A percentile compares a stretch with the other conserved stretches of the same genome.
Evolutionary conservation across 106 monocot species (phyloP).

Genomic region (Platanthera zijinensis): DNA sequence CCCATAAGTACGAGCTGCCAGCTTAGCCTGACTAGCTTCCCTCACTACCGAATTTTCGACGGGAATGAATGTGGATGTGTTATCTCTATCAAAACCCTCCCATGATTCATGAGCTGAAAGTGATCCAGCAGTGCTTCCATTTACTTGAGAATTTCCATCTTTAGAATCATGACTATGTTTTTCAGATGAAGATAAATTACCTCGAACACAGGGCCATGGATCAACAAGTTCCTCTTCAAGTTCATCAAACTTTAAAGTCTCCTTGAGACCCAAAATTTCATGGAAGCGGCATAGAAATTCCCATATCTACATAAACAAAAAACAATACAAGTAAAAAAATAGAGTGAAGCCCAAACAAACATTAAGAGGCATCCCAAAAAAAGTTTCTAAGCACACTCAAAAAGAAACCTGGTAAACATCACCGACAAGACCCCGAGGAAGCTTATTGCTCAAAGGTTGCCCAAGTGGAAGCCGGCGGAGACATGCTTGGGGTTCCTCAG

Average conservation of each 20-base stretch:
- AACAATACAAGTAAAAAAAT: not conserved
- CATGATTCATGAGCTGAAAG: conserved; percentile 18
- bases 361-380: not conserved
- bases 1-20: conserved; percentile 47
- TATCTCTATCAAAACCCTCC: conserved; percentile 11
- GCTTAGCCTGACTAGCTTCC: conserved; percentile 43
- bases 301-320: conserved; percentile 54
- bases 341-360: not conserved
- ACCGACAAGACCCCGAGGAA: conserved; percentile 66
- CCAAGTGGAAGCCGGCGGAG: conserved; percentile 40
- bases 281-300: conserved; percentile 82
- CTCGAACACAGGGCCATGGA: conserved; percentile 65
- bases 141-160: conserved; percentile 19
- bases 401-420: conserved; percentile 83
- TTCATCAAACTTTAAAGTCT: conserved; percentile 65
- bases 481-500: conserved; percentile 8
- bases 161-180: conserved; percentile 25
- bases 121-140: conserved; percentile 23
- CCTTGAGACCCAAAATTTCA: conserved; percentile 76
- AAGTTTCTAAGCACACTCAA: conserved; percentile 3
- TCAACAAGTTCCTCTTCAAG: conserved; percentile 83
- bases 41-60: conserved; percentile 44
- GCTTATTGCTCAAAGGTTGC: conserved; percentile 51
- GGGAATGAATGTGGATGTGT: conserved; percentile 36
- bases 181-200: conserved; percentile 20